Base-by-base conservation (phyloP, 257 asterid genomes). In the Sherardia arvensis region DNA sequence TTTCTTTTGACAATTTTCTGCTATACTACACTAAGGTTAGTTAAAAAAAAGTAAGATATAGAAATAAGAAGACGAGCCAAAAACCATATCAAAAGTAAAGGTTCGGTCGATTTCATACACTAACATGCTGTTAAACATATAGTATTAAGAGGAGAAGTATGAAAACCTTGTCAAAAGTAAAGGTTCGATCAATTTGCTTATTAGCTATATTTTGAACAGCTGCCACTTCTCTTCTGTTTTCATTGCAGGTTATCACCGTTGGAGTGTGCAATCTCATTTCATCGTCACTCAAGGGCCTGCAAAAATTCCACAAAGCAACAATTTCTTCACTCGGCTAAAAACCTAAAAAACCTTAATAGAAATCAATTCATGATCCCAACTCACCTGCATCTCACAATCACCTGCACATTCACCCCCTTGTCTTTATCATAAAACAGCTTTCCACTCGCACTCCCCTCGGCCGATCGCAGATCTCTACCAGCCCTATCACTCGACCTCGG, bases 181-280 rank as follows among this genome's bases (percentile, higher is more conserved):
- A 93, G 54, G 97, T 90, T 79, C 95, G 81, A 75, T 93, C 97
- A 72, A 87, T 93, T 79, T 93, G 99, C 90, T 93, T 93, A 78
- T 93, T 93, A 49, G 99, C 99, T 71, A 93, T 93, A 77, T 73
- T 90, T 81, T 93, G 99, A 74, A 85, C 81, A 57, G 99, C 97
- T 65, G 80, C 80, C 62, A 93, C 85, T 90, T 93, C 99, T 72
- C 94, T 81, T 76, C 84, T 83, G 78, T 77, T 84, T 66, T 90
- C 99, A 68, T 84, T 87, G 87, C 97, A 93, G 59, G 95, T 70
- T 73, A 93, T 53, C 73, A 85, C 99, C 70, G 80, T 87, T 34
- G 97, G 97, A 40, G 95, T 87, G 45, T 79, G 89, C 77, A 84
- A 62, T 76, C 90, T 85, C 74, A 68, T 66, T 76, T 93, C 99